A percentile compares a stretch with the other conserved stretches of the same genome.
phyloP scores from a whole-genome alignment of 129 eudicot species.

The Escallonia rubra region DNA sequence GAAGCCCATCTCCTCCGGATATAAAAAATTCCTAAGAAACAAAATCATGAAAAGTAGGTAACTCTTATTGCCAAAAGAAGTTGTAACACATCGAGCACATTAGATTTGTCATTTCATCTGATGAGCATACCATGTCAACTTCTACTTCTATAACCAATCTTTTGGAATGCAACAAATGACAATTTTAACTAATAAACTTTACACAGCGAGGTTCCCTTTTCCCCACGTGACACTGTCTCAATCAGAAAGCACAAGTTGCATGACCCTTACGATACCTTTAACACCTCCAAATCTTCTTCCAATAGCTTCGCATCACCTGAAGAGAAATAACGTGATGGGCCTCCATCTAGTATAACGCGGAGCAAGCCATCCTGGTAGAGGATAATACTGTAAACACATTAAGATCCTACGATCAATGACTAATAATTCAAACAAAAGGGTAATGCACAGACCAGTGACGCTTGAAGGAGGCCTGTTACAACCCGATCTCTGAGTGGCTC shows the following conservation, averaged over 20 bases:
- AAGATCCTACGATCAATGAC: neutral
- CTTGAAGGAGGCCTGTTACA: slow-evolving; percentile 92
- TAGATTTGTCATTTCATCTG: neutral
- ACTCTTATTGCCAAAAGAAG: neutral
- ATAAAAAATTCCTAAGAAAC: slow-evolving; percentile 76
- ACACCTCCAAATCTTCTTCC: slow-evolving; percentile 91
- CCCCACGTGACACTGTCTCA: neutral
- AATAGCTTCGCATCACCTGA: slow-evolving; percentile 67
- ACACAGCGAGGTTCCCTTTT: neutral
- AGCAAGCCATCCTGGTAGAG: slow-evolving; percentile 74
- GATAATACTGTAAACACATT: neutral
- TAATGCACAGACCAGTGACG: slow-evolving; percentile 63
- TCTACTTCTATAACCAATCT: too few species aligned
- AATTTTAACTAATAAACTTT: slow-evolving; percentile 1
- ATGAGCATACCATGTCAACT: neutral
- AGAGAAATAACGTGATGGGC: slow-evolving; percentile 75
- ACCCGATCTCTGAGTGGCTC: slow-evolving; percentile 92
- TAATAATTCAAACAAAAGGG: neutral
- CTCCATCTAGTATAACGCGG: slow-evolving; percentile 90
- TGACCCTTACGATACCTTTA: slow-evolving; percentile 52
- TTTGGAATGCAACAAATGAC: neutral
- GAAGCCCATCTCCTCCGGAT: slow-evolving; percentile 99
- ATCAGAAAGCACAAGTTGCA: neutral
- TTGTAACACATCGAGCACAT: neutral
- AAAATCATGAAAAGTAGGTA: neutral